phyloP scores from a whole-genome alignment of 345 rosid species.

The Aethionema arabicum region DNA sequence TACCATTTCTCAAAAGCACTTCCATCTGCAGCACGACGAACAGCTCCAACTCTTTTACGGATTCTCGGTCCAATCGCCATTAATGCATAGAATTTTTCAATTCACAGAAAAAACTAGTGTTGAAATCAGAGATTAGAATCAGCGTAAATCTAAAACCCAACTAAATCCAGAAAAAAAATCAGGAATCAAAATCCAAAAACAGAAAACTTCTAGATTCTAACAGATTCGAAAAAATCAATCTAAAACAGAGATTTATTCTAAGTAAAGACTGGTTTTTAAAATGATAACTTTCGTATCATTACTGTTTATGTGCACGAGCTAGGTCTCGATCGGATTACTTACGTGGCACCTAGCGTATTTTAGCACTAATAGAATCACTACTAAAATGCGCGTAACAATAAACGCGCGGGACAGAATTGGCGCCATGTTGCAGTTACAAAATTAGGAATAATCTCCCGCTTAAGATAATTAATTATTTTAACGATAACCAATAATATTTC shows the following conservation, averaged over 20 bases:
- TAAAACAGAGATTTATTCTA: too few species aligned
- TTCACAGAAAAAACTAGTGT: conserved; percentile 15
- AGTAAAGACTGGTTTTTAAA: background rate
- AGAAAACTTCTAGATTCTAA: too few species aligned
- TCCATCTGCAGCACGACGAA: conserved; percentile 73
- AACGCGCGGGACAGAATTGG: conserved; percentile 30
- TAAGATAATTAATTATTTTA: background rate
- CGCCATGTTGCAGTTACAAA: conserved; percentile 6
- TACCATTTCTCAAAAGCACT: conserved; percentile 84
- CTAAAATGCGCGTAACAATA: conserved; percentile 19
- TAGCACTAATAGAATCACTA: background rate
- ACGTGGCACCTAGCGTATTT: conserved; percentile 22
- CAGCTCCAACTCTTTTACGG: conserved; percentile 69
- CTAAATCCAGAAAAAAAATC: too few species aligned
- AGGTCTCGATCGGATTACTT: conserved; percentile 1
- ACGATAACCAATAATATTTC: background rate
- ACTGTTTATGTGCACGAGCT: conserved; percentile 2
- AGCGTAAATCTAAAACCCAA: too few species aligned
- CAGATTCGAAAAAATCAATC: too few species aligned
- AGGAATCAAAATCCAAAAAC: too few species aligned
- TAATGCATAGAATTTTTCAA: conserved; percentile 28
- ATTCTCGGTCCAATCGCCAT: conserved; percentile 58
- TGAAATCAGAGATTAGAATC: too few species aligned
- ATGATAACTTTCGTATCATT: background rate
- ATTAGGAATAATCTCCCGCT: conserved; percentile 25